Evolutionary conservation across 371 early-diverging fungal species (phyloP).

Genomic region (Syncephalastrum contaminatum): DNA sequence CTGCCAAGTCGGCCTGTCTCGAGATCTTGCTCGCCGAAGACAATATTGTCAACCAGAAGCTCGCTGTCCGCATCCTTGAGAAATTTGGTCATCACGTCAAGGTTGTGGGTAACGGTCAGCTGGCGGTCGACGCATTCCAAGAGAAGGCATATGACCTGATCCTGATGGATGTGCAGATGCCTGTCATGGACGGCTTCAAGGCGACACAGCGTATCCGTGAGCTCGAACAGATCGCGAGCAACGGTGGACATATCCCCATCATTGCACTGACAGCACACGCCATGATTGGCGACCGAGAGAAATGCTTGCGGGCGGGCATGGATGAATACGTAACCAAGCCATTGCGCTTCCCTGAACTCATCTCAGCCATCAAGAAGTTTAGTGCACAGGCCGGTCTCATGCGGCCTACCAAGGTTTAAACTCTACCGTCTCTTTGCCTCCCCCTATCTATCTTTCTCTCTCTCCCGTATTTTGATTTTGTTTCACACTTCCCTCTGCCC

Average conservation of each 20-base stretch:
- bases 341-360: conserved; percentile 53
- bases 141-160: conserved; percentile 62
- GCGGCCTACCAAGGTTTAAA: no score
- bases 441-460: not conserved
- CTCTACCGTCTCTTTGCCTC: not conserved
- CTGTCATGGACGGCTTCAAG: conserved; percentile 73
- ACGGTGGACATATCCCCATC: conserved; percentile 61
- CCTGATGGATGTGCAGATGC: conserved; percentile 81
- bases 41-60: conserved; percentile 77
- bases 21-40: conserved; percentile 79
- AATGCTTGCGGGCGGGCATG: conserved; percentile 70
- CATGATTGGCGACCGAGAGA: conserved; percentile 75
- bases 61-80: conserved; percentile 70
- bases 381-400: conserved; percentile 1
- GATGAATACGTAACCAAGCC: conserved; percentile 70
- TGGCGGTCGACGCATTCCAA: conserved; percentile 69
- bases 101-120: conserved; percentile 70
- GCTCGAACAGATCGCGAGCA: conserved; percentile 49
- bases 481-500: no score
- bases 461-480: not conserved
- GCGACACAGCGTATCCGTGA: conserved; percentile 69
- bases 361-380: conserved; percentile 59
- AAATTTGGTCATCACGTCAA: conserved; percentile 70
- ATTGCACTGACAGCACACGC: conserved; percentile 78
- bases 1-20: conserved; percentile 49